Base-by-base conservation (phyloP, 2,329 filamentous ascomycete species). In the Penicillium decumbens region DNA sequence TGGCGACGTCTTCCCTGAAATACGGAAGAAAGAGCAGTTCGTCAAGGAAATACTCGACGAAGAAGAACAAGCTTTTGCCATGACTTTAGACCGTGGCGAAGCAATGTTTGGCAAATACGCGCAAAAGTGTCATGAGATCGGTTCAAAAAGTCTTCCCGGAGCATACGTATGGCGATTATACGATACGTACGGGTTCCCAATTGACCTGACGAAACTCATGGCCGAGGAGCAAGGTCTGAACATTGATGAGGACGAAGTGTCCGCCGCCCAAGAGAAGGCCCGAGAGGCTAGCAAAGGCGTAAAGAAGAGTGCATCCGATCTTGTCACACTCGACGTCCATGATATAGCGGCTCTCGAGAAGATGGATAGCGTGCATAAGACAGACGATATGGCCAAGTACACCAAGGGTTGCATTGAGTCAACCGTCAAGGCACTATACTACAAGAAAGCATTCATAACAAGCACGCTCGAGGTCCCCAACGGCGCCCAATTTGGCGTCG, bases 121-220 rank as follows among this genome's bases (percentile, higher is more conserved):
- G 39, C 75, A 83, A 56, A 76, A 83, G 59, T 78, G 78, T 28
- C 80, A 81, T 63, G 75, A 79, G 2, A 80, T 84, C 61, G 86
- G 85, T 9, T 76, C 81, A 30, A 89, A 86, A 66, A 82, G 81
- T 52, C 81, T 90, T 24, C 79, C 84, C 53, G 93, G 93, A 54
- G 85, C 88, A 23, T 89, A 96, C 67, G 92, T 97, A 28, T 98
- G 92, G 91, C 81, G 90, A 51, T 74, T 98, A 44, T 98, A 98
- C 70, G 93, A 97, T 66, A 97, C 93, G 0, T 98, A 95, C 64
- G 93, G 93, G 45, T 98, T 98, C 78, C 93, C 93, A 2, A 87
- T 93, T 53, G 93, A 98, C 74, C 77, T 98, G 54, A 98, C 93
- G 2, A 87, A 89, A 66, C 80, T 98, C 52, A 98, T 98, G 93